phyloP scores from a whole-genome alignment of 208 protist genomes.

The Leishmania mexicana region DNA sequence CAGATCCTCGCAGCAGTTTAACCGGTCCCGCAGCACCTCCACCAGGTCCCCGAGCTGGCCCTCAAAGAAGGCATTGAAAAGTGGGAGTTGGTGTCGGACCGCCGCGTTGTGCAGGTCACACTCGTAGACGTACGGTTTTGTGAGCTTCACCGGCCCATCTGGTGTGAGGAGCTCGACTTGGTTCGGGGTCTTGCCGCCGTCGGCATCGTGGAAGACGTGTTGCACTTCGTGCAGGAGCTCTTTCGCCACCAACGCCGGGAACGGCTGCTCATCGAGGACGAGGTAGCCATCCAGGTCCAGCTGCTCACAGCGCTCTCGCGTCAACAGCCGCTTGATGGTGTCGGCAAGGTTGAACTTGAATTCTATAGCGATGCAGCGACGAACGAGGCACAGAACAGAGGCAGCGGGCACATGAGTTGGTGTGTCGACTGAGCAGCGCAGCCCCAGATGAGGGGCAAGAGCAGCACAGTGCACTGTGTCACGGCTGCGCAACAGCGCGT shows the following conservation, averaged over 20 bases:
- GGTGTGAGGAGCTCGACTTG: constrained; percentile 48
- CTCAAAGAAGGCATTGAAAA: constrained; percentile 43
- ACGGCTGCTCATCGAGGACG: constrained; percentile 31
- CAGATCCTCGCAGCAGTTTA: constrained; percentile 39
- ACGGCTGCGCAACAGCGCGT: neutral
- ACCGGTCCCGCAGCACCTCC: constrained; percentile 38
- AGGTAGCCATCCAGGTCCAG: constrained; percentile 47
- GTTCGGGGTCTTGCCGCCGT: constrained; percentile 39
- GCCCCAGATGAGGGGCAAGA: neutral
- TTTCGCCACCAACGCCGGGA: constrained; percentile 21
- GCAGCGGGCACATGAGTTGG: neutral
- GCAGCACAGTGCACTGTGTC: neutral
- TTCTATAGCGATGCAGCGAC: constrained; percentile 2
- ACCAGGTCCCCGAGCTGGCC: constrained; percentile 34
- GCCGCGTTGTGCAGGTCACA: constrained; percentile 44
- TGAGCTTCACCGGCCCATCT: constrained; percentile 44
- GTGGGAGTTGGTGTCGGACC: constrained; percentile 35
- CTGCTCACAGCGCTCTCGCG: constrained; percentile 34
- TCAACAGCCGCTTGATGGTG: constrained; percentile 28
- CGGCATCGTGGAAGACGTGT: constrained; percentile 39
- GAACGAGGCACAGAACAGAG: too few species aligned
- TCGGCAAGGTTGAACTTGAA: constrained; percentile 13
- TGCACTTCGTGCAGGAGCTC: constrained; percentile 36
- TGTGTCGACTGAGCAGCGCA: neutral
- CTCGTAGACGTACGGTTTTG: constrained; percentile 60